Percentiles rank a stretch among this genome's conserved stretches.
Evolutionary conservation across 2,329 filamentous ascomycete species (phyloP).

Genomic region (Talaromyces amestolkiae): DNA sequence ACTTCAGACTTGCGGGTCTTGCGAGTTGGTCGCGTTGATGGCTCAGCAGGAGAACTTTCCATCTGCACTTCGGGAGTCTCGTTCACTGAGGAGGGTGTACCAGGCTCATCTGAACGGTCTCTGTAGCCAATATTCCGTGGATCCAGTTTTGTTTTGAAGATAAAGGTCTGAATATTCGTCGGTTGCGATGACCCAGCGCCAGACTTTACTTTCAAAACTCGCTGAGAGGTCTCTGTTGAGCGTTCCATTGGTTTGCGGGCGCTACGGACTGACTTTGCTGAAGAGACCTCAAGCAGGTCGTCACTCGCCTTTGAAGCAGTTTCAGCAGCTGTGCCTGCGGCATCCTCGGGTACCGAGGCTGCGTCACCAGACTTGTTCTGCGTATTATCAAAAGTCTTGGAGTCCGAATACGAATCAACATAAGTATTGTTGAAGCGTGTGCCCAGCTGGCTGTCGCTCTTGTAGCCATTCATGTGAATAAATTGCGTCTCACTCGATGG

Average conservation of each 20-base stretch:
- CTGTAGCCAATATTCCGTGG: slow-evolving; percentile 11
- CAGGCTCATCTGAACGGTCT: slow-evolving; percentile 18
- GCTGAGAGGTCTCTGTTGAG: slow-evolving; percentile 16
- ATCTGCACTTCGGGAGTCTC: slow-evolving; percentile 6
- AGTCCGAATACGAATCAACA: slow-evolving; percentile 17
- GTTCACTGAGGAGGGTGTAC: slow-evolving; percentile 13
- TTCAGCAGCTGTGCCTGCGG: neutral
- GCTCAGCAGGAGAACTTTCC: slow-evolving; percentile 2
- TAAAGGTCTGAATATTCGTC: slow-evolving; percentile 20
- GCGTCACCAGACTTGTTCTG: slow-evolving; percentile 15
- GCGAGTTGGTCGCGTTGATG: slow-evolving; percentile 10
- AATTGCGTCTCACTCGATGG: slow-evolving; percentile 18
- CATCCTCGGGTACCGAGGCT: slow-evolving; percentile 7
- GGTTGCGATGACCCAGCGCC: slow-evolving; percentile 17
- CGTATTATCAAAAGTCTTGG: slow-evolving; percentile 16
- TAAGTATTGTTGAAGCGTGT: slow-evolving; percentile 19
- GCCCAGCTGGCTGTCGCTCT: slow-evolving; percentile 19
- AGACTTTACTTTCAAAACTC: slow-evolving; percentile 19
- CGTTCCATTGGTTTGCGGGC: slow-evolving; percentile 15
- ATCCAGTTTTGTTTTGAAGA: slow-evolving; percentile 18
- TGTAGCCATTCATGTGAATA: slow-evolving; percentile 21
- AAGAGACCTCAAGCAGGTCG: slow-evolving; percentile 10
- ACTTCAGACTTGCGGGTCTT: slow-evolving; percentile 17
- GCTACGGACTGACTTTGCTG: slow-evolving; percentile 14
- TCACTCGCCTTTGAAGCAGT: slow-evolving; percentile 17